Evolutionary conservation across 2,329 filamentous ascomycete species (phyloP), one percentile per base, ranked within the genome.

Genomic region (Colletotrichum godetiae): DNA sequence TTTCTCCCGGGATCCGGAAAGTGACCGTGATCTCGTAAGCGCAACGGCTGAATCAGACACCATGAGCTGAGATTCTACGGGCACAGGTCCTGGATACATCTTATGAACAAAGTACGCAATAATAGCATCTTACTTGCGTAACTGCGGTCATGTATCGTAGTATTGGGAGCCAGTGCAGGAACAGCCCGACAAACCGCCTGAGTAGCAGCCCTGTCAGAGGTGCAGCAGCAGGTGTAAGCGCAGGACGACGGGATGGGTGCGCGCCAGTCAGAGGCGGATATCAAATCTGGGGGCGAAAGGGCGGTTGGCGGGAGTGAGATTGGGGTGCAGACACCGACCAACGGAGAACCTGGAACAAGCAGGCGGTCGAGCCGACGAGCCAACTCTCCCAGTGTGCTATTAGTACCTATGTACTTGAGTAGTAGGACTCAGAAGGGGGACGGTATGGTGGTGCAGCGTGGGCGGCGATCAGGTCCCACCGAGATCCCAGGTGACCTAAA

Each of bases 401-500:
- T 29, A 5, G 27, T 29, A 29, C 27, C 4, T 4, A n/a, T 4
- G 4, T 27, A 27, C 27, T 29, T 29, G 27, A 29, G 27, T 37
- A 22, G n/a, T 24, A 53, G 37, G 5, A n/a, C 27, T 57, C 37
- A 33, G 53, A 60, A 52, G 19, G 55, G 22, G 35, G 33, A 65
- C 33, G 46, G 60, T 49, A 31, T 29, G 52, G 61, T 7, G 29
- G 19, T 56, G 66, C 42, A 22, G 42, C 19, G 67, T 69, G 66
- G 70, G 67, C 67, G 67, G 70, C 70, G 70, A 73, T 73, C 67
- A 73, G 70, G 67, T 73, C 70, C 70, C 70, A 60, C 66, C 46
- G 46, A 73, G 70, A 73, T 70, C 71, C 67, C 71, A 73, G 60
- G 71, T 73, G 71, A 73, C 71, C 67, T 64, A 27, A 62, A 73